phyloP scores from a whole-genome alignment of 345 rosid species.

The Cardamine occulta region DNA sequence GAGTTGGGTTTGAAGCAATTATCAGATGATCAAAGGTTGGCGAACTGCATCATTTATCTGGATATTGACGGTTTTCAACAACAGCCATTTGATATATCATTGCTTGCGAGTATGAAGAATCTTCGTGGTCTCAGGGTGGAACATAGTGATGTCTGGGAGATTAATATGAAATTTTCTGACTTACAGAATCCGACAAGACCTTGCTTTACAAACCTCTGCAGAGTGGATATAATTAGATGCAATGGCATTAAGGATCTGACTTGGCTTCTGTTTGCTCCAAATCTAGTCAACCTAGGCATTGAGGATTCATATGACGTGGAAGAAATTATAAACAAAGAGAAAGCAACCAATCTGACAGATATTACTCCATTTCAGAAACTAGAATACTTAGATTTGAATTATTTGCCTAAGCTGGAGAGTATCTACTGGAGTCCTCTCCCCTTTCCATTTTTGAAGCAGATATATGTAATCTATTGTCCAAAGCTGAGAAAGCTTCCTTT shows the following conservation, averaged over 20 bases:
- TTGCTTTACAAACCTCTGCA: neutral
- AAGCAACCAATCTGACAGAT: neutral
- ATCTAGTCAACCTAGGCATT: fast-evolving
- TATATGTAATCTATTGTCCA: fast-evolving
- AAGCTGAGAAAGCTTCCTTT: slow-evolving; percentile 26
- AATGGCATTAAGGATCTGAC: neutral
- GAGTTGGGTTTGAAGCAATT: neutral
- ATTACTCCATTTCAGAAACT: neutral
- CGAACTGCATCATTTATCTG: neutral
- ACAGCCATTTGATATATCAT: neutral
- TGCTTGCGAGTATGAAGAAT: neutral
- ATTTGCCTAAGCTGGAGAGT: slow-evolving; percentile 4
- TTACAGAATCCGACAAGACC: no score
- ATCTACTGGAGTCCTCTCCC: slow-evolving; percentile 26
- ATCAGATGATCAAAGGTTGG: neutral
- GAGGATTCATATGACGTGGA: fast-evolving
- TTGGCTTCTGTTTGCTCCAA: slow-evolving; percentile 8
- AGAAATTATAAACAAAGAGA: neutral
- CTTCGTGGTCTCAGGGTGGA: no score
- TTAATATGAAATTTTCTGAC: no score
- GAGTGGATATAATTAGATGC: no score
- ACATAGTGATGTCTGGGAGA: neutral
- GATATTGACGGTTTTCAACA: fast-evolving
- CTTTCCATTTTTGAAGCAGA: neutral
- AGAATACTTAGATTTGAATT: fast-evolving